phyloP scores from a whole-genome alignment of 176 grass and related monocot species.

The Oryza meridionalis region DNA sequence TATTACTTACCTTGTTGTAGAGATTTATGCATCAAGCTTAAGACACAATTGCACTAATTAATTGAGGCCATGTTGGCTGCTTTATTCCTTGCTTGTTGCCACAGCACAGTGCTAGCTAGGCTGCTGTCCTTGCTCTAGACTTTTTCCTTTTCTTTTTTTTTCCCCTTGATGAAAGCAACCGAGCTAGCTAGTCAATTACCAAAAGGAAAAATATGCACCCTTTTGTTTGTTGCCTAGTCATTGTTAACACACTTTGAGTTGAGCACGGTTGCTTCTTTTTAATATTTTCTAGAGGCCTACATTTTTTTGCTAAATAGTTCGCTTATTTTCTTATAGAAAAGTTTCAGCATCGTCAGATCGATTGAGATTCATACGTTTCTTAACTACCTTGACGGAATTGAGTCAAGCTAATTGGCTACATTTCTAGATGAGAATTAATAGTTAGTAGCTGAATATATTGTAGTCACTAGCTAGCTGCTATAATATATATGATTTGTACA shows the following conservation, averaged over 20 bases:
- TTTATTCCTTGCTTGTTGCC: conserved; percentile 65
- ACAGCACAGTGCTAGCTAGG: conserved; percentile 26
- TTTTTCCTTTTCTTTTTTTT: not conserved
- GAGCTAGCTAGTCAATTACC: conserved; percentile 41
- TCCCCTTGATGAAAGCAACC: conserved; percentile 42
- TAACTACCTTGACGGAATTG: conserved; percentile 33
- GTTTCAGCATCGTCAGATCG: conserved; percentile 26
- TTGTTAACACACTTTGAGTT: conserved; percentile 47
- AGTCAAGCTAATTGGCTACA: conserved; percentile 12
- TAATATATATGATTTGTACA: not conserved
- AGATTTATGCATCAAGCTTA: conserved; percentile 21
- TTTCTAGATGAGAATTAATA: not conserved
- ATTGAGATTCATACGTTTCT: conserved; percentile 45
- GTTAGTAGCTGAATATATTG: not conserved
- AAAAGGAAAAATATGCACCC: conserved; percentile 28
- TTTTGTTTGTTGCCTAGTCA: conserved; percentile 54
- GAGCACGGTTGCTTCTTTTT: conserved; percentile 25
- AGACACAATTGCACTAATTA: conserved; percentile 21
- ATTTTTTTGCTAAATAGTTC: not conserved
- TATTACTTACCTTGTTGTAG: conserved; percentile 27
- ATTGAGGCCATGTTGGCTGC: conserved; percentile 28
- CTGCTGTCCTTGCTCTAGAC: conserved; percentile 2
- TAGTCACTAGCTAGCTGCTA: not conserved
- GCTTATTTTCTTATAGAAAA: not conserved
- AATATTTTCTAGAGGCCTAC: conserved; percentile 7